phyloP scores from a whole-genome alignment of 2,329 filamentous ascomycete genomes.

The Alternaria conjuncta region DNA sequence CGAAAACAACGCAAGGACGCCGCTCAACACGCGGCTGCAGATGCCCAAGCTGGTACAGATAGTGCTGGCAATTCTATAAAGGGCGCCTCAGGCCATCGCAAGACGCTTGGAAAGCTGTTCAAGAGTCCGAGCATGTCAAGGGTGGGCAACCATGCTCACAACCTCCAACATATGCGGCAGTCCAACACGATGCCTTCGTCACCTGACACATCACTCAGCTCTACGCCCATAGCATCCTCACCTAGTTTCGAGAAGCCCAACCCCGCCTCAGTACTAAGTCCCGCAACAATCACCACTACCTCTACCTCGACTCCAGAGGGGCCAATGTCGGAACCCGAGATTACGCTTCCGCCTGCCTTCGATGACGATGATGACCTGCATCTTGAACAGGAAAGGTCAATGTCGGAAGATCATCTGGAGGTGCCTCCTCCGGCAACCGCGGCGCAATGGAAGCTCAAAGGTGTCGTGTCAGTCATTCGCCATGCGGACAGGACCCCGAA shows the following conservation, averaged over 20 bases:
- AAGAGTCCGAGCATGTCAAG: conserved; percentile 70
- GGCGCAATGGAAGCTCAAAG: conserved; percentile 97
- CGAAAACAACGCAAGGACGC: conserved; percentile 59
- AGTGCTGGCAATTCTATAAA: conserved; percentile 36
- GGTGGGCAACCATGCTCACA: conserved; percentile 54
- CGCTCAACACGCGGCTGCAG: conserved; percentile 49
- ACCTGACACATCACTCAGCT: conserved; percentile 53
- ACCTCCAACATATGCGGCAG: conserved; percentile 45
- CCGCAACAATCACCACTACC: conserved; percentile 14
- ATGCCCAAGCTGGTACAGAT: conserved; percentile 29
- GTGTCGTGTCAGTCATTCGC: conserved; percentile 93
- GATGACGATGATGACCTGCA: conserved; percentile 30
- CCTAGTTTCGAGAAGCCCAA: conserved; percentile 51
- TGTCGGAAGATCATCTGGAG: conserved; percentile 41
- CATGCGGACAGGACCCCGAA: conserved; percentile 98
- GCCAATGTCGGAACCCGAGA: conserved; percentile 41
- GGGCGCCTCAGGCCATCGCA: conserved; percentile 48
- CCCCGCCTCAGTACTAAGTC: conserved; percentile 24
- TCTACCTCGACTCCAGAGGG: conserved; percentile 20
- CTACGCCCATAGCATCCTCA: conserved; percentile 53
- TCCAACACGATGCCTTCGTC: conserved; percentile 50
- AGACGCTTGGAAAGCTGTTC: conserved; percentile 64
- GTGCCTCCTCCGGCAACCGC: conserved; percentile 68
- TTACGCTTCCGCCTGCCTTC: conserved; percentile 35
- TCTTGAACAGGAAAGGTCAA: conserved; percentile 32